Base-by-base conservation (phyloP, 2,329 filamentous ascomycete species). In the Akanthomyces lecanii region DNA sequence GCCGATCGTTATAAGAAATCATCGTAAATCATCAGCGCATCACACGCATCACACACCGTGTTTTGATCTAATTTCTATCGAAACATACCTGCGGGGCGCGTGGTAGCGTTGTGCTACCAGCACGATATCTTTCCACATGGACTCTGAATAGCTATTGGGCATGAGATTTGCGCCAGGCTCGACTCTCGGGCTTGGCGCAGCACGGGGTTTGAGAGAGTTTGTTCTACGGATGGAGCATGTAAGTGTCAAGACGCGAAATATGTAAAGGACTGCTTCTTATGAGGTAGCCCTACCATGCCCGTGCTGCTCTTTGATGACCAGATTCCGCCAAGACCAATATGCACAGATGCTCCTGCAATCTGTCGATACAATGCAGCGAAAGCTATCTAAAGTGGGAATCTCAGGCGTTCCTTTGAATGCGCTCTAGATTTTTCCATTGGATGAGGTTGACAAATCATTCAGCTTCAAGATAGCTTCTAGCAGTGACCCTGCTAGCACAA, bases 161-260 rank as follows among this genome's bases (percentile, higher is more conserved):
- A 23, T 47, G 40, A 47, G 55, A n/a, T 36, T 36, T 57, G 40
- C 18, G 16, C 42, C n/a, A 25, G 45, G 11, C 21, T 23, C n/a
- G 44, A 23, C 11, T 28, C 54, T 33, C 23, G 12, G 44, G 6
- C 55, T 57, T 57, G 55, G 42, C 55, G 30, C 30, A 5, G 23
- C 42, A 38, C 30, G 18, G n/a, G 44, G 55, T 48, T 58, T 58
- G 55, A 58, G 30, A 58, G 55, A 36, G 55, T 58, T 58, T 58
- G 55, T 28, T 36, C 42, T 30, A 10, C 14, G 16, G 18, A 14
- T 14, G 14, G 38, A 56, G 16, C 10, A 10, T n/a, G 25, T 33
- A 21, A 56, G 18, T 38, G 21, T 18, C n/a, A 48, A 14, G 11
- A 38, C 55, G 55, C 5, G 40, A 47, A 44, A 8, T 3, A 48